Base-by-base conservation (phyloP, 495 filamentous ascomycete genomes). In the Xanthoparmelia taractica region DNA sequence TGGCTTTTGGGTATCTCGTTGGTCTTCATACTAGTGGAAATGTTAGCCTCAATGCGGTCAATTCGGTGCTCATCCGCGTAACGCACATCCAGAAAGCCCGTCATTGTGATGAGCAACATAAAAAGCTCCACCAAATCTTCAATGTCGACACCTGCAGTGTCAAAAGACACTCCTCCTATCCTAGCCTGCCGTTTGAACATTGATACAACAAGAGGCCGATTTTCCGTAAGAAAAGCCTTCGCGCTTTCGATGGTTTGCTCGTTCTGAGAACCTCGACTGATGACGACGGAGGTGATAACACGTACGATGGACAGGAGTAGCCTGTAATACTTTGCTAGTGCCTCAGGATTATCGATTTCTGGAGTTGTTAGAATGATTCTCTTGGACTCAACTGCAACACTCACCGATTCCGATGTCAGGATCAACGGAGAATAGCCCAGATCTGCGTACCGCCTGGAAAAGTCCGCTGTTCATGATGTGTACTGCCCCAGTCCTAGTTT, bases 181-280 rank as follows among this genome's bases (percentile, higher is more conserved):
- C 86, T 87, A 2, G 89, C 91, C 71, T 87, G 87, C 55, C 90
- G 81, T 75, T 99, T 99, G 70, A 97, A 90, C n/a, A 95, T 84
- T 25, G 91, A 87, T 65, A 95, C 84, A 64, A 96, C 87, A 65
- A 88, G 79, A 63, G 83, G 80, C 60, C 94, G 77, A 71, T 96
- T 92, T 65, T 93, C 88, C 27, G 78, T 74, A 59, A 97, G 75
- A 73, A 99, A 97, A 20, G 74, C 72, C 38, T 85, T 81, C 18
- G 84, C 91, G 67, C 91, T 88, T 33, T 87, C 79, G 59, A 93
- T 73, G 17, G 84, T 86, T 60, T 86, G 82, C 60, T 87, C 83
- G 72, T 97, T 97, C 66, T 93, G 87, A 13, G 85, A 76, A 0
- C 95, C 93, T 6, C 89, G 79, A 59, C 85, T 85, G 27, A 97